phyloP scores from a whole-genome alignment of 441 rosid genomes.

The Adansonia rubrostipa region DNA sequence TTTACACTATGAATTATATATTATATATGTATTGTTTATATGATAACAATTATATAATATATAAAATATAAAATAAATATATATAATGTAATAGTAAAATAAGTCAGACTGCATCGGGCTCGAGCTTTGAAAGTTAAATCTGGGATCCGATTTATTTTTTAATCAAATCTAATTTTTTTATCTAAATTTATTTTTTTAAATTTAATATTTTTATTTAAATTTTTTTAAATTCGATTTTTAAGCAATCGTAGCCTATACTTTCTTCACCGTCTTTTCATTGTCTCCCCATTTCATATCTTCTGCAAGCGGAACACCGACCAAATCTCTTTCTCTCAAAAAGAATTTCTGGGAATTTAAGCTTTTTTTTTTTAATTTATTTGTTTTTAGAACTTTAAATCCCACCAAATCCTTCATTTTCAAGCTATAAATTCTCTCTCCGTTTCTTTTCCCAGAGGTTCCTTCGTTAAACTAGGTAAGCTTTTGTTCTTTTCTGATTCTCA shows the following conservation, averaged over 20 bases:
- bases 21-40: no score
- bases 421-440: constrained; percentile 6
- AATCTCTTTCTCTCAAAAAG: constrained; percentile 19
- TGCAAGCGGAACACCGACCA: neutral
- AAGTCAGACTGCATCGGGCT: no score
- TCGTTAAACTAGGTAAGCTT: constrained; percentile 14
- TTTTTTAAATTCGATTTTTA: no score
- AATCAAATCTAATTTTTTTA: no score
- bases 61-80: no score
- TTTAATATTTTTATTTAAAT: no score
- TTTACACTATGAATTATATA: no score
- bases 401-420: constrained; percentile 20
- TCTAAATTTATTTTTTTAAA: no score
- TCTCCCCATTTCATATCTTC: constrained; percentile 14
- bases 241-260: neutral
- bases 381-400: constrained; percentile 1
- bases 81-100: no score
- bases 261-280: neutral
- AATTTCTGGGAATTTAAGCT: constrained; percentile 1
- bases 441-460: neutral
- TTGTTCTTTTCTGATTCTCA: constrained; percentile 23
- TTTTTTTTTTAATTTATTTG: neutral
- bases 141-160: no score
- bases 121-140: no score
- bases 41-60: no score